These are phyloP conservation scores for Ceratocystis lukuohia DNA, from an alignment of 2,329 filamentous ascomycete genomes.

Conservation along the genomic window DNA sequence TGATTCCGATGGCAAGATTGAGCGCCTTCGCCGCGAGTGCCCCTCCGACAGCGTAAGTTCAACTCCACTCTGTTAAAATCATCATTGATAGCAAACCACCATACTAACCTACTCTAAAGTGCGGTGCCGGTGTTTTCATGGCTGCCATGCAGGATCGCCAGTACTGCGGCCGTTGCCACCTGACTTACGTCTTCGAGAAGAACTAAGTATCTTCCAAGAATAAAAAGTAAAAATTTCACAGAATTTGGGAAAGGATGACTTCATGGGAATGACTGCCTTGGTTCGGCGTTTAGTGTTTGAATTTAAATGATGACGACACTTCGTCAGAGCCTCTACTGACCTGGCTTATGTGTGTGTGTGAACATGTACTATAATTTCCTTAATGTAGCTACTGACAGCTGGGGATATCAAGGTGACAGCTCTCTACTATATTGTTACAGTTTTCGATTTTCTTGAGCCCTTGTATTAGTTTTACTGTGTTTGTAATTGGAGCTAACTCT, in stretches of 20 bases:
- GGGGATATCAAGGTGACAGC: neutral
- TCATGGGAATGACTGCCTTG: conserved; percentile 20
- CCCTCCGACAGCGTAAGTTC: conserved; percentile 69
- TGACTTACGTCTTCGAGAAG: conserved; percentile 63
- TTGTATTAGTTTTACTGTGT: neutral
- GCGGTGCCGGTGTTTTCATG: conserved; percentile 99
- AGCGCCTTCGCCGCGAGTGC: conserved; percentile 97
- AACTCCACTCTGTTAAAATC: neutral
- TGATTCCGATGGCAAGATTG: conserved; percentile 98
- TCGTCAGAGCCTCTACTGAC: conserved; percentile 11
- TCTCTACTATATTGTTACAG: too few relatives aligned
- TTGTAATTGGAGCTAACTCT: neutral
- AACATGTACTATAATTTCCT: neutral
- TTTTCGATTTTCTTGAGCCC: too few relatives aligned
- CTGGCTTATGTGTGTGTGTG: conserved; percentile 2
- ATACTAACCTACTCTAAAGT: conserved; percentile 38
- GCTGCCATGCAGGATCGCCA: conserved; percentile 99
- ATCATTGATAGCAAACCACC: conserved; percentile 26
- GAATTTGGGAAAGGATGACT: conserved; percentile 21
- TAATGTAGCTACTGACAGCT: neutral
- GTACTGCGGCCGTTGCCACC: conserved; percentile 72
- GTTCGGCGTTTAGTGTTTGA: conserved; percentile 20
- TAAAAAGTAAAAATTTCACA: conserved; percentile 19
- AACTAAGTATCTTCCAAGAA: conserved; percentile 31
- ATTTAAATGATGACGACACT: conserved; percentile 19